phyloP scores from a whole-genome alignment of 2,329 filamentous ascomycete species.

The Cytospora paraplurivora region DNA sequence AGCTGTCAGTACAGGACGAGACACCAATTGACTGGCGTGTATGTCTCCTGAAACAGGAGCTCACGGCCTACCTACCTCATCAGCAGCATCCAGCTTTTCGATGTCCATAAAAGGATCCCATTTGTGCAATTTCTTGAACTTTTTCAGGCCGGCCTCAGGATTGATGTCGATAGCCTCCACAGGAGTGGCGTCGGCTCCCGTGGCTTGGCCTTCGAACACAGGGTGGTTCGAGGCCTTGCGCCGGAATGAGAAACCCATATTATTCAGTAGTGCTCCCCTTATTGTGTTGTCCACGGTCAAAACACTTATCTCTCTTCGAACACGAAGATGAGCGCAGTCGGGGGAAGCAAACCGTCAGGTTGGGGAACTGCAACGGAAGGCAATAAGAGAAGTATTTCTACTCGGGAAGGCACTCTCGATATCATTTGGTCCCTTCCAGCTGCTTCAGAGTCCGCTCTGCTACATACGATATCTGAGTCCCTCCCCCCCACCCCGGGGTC shows the following conservation, averaged over 20 bases:
- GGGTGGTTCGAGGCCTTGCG: conserved; percentile 15
- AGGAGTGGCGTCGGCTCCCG: conserved; percentile 10
- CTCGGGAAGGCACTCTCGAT: no score
- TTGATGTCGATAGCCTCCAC: conserved; percentile 12
- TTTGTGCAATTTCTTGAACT: conserved; percentile 53
- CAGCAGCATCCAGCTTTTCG: conserved; percentile 54
- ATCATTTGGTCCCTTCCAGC: no score
- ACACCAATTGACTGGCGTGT: no score
- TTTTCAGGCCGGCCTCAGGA: conserved; percentile 29
- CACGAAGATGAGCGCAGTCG: not conserved
- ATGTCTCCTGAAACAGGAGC: not conserved
- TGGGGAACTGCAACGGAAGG: no score
- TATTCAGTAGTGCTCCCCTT: not conserved
- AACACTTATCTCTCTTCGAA: not conserved
- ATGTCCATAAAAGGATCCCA: conserved; percentile 60
- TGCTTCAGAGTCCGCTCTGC: no score
- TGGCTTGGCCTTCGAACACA: conserved; percentile 14
- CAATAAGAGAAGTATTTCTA: no score
- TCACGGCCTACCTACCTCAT: conserved; percentile 41
- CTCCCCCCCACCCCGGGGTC: no score
- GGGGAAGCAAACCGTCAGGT: no score
- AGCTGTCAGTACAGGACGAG: not conserved
- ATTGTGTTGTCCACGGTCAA: no score
- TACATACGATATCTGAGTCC: no score
- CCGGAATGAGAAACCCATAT: conserved; percentile 25